Evolutionary conservation across 192 early-diverging fungal genomes (phyloP).

Genomic region (Backusella tarrabulga): DNA sequence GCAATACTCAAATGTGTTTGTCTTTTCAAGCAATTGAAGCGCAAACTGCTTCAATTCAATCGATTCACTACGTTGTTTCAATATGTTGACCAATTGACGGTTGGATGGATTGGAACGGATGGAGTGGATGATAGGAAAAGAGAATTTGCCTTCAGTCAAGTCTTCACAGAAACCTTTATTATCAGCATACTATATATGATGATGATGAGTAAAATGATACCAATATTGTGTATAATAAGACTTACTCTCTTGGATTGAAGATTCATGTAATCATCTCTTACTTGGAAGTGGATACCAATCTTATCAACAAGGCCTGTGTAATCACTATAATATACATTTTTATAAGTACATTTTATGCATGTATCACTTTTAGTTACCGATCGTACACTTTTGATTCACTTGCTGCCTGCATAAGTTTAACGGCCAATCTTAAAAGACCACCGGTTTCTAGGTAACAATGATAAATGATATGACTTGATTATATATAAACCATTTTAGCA

Average conservation of each 20-base stretch:
- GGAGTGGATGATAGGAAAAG: slow-evolving; percentile 90
- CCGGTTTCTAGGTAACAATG: slow-evolving; percentile 75
- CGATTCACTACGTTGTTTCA: slow-evolving; percentile 82
- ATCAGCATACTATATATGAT: slow-evolving; percentile 66
- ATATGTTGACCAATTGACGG: slow-evolving; percentile 79
- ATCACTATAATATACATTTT: slow-evolving; percentile 47
- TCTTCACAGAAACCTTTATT: slow-evolving; percentile 99
- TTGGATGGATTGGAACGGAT: slow-evolving; percentile 62
- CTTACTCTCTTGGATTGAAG: slow-evolving; percentile 75
- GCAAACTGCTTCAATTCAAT: slow-evolving; percentile 87
- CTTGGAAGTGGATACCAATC: slow-evolving; percentile 95
- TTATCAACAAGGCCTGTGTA: slow-evolving; percentile 80
- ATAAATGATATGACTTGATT: neutral
- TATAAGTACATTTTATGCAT: neutral
- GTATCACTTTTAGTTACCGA: neutral
- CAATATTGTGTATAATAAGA: neutral
- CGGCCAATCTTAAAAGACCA: slow-evolving; percentile 89
- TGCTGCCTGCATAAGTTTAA: slow-evolving; percentile 90
- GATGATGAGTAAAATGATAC: neutral
- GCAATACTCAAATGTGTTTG: slow-evolving; percentile 82
- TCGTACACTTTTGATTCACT: slow-evolving; percentile 41
- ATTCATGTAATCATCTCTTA: slow-evolving; percentile 98
- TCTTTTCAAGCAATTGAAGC: slow-evolving; percentile 74
- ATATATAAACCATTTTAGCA: slow-evolving; percentile 7
- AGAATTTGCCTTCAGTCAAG: slow-evolving; percentile 98